Base-by-base conservation (phyloP, 2,329 filamentous ascomycete species). In the Penicillium sp. region DNA sequence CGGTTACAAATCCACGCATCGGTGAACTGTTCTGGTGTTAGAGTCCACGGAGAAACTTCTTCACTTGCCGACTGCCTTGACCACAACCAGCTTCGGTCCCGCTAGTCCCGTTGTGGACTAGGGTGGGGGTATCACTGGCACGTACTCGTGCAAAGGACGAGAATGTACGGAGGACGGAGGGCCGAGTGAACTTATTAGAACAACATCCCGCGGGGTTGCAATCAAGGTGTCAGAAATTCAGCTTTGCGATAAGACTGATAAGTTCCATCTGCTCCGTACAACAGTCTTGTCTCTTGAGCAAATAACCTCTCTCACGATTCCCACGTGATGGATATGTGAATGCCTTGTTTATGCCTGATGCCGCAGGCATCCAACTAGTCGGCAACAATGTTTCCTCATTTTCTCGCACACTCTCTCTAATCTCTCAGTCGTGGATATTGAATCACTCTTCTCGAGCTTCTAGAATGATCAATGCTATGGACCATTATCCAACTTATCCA, bases 121-220 rank as follows among this genome's bases (percentile, higher is more conserved):
- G 71, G 48, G 72, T 73, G 72, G 72, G 72, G 72, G 72, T 71
- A 31, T 20, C 50, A n/a, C 12, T 43, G n/a, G n/a, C 22, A 11
- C 39, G 1, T 31, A 31, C 8, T 22, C 39, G 39, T 42, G 39
- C 39, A 12, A 22, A 22, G 6, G 4, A 20, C 25, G 28, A 31
- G 31, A 31, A 4, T 17, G 8, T 11, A 47, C 43, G 43, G 43
- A 47, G 22, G 10, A 47, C 43, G 22, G 22, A 47, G 22, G 25
- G 43, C 43, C 43, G 43, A 47, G 22, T n/a, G 10, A 28, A n/a
- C 31, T 31, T 43, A 22, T 22, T 31, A 2, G 43, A 47, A 31
- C 25, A n/a, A 17, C 5, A 31, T 47, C 43, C 43, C 25, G 43
- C 25, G 25, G 43, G 20, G 11, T 28, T 47, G 15, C 25, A 31